Conservation (phyloP, 306 rosid genomes). For the Cucumis cinereus region DNA sequence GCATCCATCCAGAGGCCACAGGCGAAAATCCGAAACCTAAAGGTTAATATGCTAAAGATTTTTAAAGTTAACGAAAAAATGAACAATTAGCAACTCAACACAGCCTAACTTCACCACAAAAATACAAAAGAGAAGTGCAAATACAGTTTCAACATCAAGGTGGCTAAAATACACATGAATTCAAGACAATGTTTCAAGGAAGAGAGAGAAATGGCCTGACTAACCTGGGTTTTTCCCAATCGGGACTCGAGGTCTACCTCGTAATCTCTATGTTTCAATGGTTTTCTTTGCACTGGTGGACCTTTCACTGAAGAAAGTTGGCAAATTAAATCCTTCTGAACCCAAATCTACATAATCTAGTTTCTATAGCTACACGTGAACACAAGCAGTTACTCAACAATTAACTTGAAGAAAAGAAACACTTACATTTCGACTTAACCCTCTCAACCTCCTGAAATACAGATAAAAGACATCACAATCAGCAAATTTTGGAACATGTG, state of each 20-base stretch:
- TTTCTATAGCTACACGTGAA: background rate
- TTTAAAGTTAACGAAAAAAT: background rate
- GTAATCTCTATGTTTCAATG: constrained; percentile 91
- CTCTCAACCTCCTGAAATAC: constrained; percentile 10
- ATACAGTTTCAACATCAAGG: background rate
- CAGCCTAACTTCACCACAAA: background rate
- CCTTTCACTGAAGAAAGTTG: constrained; percentile 43
- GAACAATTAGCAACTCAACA: background rate
- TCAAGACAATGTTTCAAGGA: background rate
- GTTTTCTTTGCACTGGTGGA: constrained; percentile 80
- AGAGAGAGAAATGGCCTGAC: background rate
- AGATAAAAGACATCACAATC: background rate
- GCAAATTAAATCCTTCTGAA: background rate
- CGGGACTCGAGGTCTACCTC: constrained; percentile 94
- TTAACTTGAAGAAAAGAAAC: background rate
- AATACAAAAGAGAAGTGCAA: background rate
- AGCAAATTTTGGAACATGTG: background rate
- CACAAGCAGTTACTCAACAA: background rate
- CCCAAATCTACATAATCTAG: background rate
- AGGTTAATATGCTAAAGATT: background rate
- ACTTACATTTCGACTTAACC: constrained; percentile 60
- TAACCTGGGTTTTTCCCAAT: constrained; percentile 90
- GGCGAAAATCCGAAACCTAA: background rate
- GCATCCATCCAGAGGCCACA: background rate
- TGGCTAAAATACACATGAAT: background rate